phyloP scores from a whole-genome alignment of 495 filamentous ascomycete genomes.

The Staphylotrichum longicolle region DNA sequence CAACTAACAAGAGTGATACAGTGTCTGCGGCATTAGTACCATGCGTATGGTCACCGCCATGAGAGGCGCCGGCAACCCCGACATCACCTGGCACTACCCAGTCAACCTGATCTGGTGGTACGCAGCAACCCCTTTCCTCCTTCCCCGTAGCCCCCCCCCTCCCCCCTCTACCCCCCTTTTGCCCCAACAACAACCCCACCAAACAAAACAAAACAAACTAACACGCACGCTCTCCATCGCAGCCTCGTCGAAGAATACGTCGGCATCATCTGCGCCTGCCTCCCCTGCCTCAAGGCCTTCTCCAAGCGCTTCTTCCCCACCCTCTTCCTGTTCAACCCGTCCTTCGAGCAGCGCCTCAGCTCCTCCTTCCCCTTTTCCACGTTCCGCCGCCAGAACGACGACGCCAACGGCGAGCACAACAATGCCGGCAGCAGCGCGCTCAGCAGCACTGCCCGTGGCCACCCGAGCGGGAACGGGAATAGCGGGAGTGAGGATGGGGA shows the following conservation, averaged over 20 bases:
- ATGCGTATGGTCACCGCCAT: slow-evolving; percentile 23
- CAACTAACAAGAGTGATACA: background rate
- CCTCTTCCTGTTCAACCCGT: slow-evolving; percentile 13
- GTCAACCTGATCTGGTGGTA: slow-evolving; percentile 33
- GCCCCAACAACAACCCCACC: background rate
- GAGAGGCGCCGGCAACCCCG: slow-evolving; percentile 11
- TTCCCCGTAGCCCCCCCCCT: background rate
- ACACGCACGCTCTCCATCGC: background rate
- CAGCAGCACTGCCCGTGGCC: background rate
- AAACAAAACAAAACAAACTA: slow-evolving; percentile 1
- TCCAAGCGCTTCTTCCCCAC: slow-evolving; percentile 21
- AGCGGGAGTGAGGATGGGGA: background rate
- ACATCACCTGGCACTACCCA: slow-evolving; percentile 29
- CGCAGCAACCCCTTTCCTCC: background rate
- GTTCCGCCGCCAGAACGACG: background rate
- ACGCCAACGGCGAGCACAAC: background rate
- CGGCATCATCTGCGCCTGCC: slow-evolving; percentile 32
- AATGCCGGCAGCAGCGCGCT: background rate
- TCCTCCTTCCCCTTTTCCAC: slow-evolving; percentile 5
- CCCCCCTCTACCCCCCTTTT: background rate
- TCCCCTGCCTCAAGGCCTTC: slow-evolving; percentile 28
- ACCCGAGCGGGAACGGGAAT: background rate
- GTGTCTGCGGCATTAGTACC: slow-evolving; percentile 28
- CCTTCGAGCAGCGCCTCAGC: slow-evolving; percentile 5
- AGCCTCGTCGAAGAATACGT: slow-evolving; percentile 31